Evolutionary conservation across 2,329 filamentous ascomycete genomes (phyloP), one percentile per base, ranked within the genome.

Genomic region (Epichloe coenophiala): DNA sequence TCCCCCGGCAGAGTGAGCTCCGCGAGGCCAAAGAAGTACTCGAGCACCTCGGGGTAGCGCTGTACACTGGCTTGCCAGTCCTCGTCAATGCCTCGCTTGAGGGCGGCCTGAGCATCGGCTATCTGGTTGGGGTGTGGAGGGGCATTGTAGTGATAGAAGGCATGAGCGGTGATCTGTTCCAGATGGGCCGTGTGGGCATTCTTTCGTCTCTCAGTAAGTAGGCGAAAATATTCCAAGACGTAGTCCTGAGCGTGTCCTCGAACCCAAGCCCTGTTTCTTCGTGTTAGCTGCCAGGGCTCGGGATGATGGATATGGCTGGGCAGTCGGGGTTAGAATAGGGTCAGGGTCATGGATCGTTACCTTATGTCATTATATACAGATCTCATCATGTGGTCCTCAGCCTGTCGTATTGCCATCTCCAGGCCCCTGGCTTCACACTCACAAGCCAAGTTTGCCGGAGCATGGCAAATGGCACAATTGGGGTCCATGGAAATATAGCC

Each of bases 41-140:
- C 83, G 50, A 91, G 71, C n/a, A 90, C 81, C 62, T 89, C 84
- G 4, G 86, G 86, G 59, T 90, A 91, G 50, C 81, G 76, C 59
- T 87, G 78, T 39, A 89, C 85, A 45, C 81, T 84, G 33, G 78
- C 74, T 59, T 83, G 78, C 86, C 86, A 91, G 68, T 89, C 86
- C 54, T 86, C 81, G 59, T 89, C 84, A 59, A 89, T 84, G 54
- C 84, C 84, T 47, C 79, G 76, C 66, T 88, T 87, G 54, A 88
- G 72, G 46, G 76, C 73, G 15, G 73, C 73, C 60, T 88, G 77
- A 23, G 83, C 84, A 51, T 77, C 74, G 39, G 75, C 70, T 48
- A 88, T 76, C 60, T 88, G 76, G 55, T 68, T 73, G 27, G 78
- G 80, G 54, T 83, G 77, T 27, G 80, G 79, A 23, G 71, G 72